Evolutionary conservation across 1,284 basidiomycete species (phyloP), one percentile per base, ranked within the genome.

Genomic region (Porodaedalea pini): DNA sequence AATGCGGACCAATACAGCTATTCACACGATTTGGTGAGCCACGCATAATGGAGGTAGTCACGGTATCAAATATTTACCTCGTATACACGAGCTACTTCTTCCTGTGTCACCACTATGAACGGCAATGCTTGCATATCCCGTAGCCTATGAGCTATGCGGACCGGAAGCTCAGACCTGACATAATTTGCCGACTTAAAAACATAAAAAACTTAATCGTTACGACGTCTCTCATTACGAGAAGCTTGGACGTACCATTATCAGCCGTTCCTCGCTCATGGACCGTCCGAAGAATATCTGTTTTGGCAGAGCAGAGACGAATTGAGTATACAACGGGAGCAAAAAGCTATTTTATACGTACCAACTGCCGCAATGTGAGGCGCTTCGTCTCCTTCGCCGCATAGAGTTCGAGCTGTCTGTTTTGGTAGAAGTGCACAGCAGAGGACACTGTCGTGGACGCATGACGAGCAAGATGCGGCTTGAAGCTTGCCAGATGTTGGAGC

Each of bases 91-190:
- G 87, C 85, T 4, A 96, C 82, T 0, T 87, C 84, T 66, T 92
- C 89, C 63, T 94, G 90, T 3, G 89, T 92, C 54, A 94, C 92
- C 7, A 94, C 92, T 25, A 92, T 83, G 67, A 90, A 95, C 0
- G 94, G 93, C 39, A 96, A 74, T 1, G 85, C 75, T 72, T 96
- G 93, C 64, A 96, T 77, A 66, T 96, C 93, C 58, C 91, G 82
- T 60, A 96, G 75, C 43, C 94, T 81, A 70, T 95, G 93, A 2
- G 92, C 89, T 68, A 96, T 89, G 47, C 93, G 83, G 13, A 94
- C 85, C 11, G 94, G 91, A 6, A 96, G 74, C 68, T 96, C 94
- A 11, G 88, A 88, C 48, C 92, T 83, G 32, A 96, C 90, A 71
- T 94, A 93, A 70, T 94, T 94, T 61, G 90, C 92, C 61, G 86